Percentiles rank a stretch among this genome's conserved stretches.
Evolutionary conservation across 2,329 filamentous ascomycete species (phyloP).

Genomic region (Botryosphaeria agaves): DNA sequence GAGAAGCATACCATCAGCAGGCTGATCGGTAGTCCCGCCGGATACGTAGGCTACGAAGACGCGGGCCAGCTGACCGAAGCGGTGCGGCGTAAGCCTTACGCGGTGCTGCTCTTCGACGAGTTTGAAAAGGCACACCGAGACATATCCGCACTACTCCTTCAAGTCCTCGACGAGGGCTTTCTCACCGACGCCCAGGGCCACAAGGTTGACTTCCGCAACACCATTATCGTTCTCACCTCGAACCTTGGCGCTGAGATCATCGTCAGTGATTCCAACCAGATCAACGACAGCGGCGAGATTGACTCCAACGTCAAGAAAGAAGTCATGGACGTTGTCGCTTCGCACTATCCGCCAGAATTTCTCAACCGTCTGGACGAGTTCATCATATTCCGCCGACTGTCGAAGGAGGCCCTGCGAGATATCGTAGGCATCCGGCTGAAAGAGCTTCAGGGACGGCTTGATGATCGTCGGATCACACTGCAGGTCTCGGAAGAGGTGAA

Average conservation of each 20-base stretch:
- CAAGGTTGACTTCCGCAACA: slow-evolving; percentile 93
- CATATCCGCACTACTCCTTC: slow-evolving; percentile 77
- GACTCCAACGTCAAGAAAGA: slow-evolving; percentile 55
- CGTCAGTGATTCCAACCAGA: slow-evolving; percentile 52
- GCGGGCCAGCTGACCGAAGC: slow-evolving; percentile 92
- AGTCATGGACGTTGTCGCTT: slow-evolving; percentile 75
- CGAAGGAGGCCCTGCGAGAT: slow-evolving; percentile 59
- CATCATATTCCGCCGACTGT: slow-evolving; percentile 84
- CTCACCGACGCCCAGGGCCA: slow-evolving; percentile 90
- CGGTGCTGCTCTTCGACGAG: slow-evolving; percentile 87
- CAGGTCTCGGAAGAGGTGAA: slow-evolving; percentile 54
- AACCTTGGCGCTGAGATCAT: slow-evolving; percentile 90
- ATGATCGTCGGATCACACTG: slow-evolving; percentile 70
- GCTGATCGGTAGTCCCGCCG: slow-evolving; percentile 81
- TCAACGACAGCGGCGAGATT: slow-evolving; percentile 47
- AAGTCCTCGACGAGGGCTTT: slow-evolving; percentile 92
- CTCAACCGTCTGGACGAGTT: slow-evolving; percentile 94
- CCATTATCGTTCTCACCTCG: slow-evolving; percentile 88
- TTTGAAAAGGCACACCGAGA: slow-evolving; percentile 96
- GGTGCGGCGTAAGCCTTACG: slow-evolving; percentile 86
- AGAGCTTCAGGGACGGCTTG: slow-evolving; percentile 67
- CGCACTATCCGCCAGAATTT: slow-evolving; percentile 74
- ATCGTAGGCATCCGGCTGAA: slow-evolving; percentile 84
- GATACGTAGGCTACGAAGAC: slow-evolving; percentile 93
- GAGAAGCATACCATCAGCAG: slow-evolving; percentile 93